phyloP scores from a whole-genome alignment of 129 eudicot genomes.

The Helichrysum umbraculigerum region DNA sequence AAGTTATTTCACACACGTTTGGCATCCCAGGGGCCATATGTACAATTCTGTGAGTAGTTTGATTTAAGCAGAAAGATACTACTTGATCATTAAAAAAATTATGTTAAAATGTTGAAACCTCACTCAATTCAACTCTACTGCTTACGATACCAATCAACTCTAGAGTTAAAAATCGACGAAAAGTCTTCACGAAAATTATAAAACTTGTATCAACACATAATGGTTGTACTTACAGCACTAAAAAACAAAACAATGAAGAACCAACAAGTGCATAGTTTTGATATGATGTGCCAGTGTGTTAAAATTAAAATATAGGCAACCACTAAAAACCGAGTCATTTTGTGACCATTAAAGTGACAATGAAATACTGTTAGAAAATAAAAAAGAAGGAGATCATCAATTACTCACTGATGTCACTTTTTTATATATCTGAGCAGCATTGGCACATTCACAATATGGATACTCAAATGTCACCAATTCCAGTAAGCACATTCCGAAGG shows the following conservation, averaged over 20 bases:
- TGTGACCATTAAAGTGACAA: conserved; percentile 1
- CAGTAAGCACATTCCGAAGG: conserved; percentile 97
- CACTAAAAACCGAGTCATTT: conserved; percentile 7
- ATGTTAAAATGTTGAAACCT: background rate
- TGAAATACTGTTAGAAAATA: conserved; percentile 5
- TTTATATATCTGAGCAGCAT: conserved; percentile 97
- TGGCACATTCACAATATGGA: conserved; percentile 87
- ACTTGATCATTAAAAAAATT: background rate
- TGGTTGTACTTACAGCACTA: background rate
- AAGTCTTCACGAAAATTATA: background rate
- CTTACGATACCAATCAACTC: background rate
- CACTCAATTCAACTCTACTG: background rate
- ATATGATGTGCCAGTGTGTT: background rate
- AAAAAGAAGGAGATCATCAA: background rate
- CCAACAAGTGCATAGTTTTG: background rate
- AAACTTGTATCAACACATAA: background rate
- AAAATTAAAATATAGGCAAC: background rate
- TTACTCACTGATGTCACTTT: conserved; percentile 90
- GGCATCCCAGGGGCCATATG: background rate
- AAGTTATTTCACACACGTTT: background rate
- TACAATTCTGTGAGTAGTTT: background rate
- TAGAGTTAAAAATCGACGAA: background rate
- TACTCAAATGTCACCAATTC: conserved; percentile 96
- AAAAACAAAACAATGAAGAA: background rate
- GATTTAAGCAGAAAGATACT: background rate